phyloP scores from a whole-genome alignment of 768 basidiomycete species.

The Rhodotorula kratochvilovae region DNA sequence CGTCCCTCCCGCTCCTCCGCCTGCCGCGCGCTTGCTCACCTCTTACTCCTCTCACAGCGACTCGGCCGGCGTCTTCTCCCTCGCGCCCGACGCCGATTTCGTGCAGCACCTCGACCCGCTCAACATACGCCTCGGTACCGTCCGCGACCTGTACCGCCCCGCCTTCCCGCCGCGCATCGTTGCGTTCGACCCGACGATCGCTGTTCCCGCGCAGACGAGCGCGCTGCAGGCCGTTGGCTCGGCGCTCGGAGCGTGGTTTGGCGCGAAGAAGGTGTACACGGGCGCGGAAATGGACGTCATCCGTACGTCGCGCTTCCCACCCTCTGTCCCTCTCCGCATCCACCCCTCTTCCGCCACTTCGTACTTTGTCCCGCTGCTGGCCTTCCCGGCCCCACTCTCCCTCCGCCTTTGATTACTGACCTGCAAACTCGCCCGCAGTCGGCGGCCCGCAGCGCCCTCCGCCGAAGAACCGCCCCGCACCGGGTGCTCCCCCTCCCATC shows the following conservation, averaged over 20 bases:
- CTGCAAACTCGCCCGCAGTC: constrained; percentile 1
- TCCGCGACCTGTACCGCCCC: constrained; percentile 25
- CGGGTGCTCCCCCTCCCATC: constrained; percentile 11
- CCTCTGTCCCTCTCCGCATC: background rate
- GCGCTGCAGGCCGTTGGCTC: constrained; percentile 13
- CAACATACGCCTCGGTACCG: constrained; percentile 30
- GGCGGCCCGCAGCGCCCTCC: constrained; percentile 39
- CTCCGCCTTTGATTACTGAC: too few relatives aligned
- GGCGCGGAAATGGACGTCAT: constrained; percentile 30
- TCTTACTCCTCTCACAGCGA: constrained; percentile 4
- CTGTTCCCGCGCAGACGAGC: constrained; percentile 19
- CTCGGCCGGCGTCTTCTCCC: constrained; percentile 19
- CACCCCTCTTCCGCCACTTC: background rate
- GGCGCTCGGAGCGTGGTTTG: constrained; percentile 21
- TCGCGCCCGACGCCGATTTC: constrained; percentile 34
- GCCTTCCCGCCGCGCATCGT: constrained; percentile 26
- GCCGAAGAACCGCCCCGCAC: constrained; percentile 7
- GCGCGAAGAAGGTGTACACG: constrained; percentile 26
- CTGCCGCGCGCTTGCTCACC: background rate
- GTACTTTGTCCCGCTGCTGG: background rate
- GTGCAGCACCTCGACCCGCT: constrained; percentile 34
- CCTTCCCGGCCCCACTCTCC: background rate
- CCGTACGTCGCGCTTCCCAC: constrained; percentile 8
- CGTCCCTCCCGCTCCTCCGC: background rate
- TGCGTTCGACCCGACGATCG: constrained; percentile 10